These are phyloP conservation scores for Calonectria montana DNA, from an alignment of 2,329 filamentous ascomycete genomes.

Conservation along the genomic window DNA sequence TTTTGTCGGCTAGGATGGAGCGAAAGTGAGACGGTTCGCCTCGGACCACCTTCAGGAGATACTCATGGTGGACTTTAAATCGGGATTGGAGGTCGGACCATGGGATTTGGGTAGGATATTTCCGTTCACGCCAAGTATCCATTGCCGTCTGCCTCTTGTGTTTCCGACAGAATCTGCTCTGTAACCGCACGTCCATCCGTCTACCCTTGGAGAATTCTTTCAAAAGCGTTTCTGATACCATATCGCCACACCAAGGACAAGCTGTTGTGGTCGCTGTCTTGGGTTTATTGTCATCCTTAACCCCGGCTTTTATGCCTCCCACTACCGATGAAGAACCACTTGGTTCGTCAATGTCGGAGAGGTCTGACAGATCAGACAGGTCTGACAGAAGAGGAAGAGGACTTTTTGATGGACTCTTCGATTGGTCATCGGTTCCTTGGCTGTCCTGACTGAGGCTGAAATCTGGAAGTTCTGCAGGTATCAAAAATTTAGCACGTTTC, in stretches of 20 bases:
- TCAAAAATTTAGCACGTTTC: constrained; percentile 21
- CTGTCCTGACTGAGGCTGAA: constrained; percentile 18
- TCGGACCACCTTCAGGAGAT: constrained; percentile 70
- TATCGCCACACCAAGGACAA: constrained; percentile 76
- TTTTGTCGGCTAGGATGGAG: constrained; percentile 62
- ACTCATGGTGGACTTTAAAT: constrained; percentile 65
- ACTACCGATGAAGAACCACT: constrained; percentile 16
- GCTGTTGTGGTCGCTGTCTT: constrained; percentile 47
- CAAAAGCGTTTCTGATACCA: constrained; percentile 67
- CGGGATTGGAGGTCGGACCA: constrained; percentile 73
- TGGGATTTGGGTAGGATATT: constrained; percentile 75
- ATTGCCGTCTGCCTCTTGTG: constrained; percentile 69
- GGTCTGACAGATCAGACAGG: constrained; percentile 8
- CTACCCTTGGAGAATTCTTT: constrained; percentile 60
- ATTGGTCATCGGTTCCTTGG: not conserved
- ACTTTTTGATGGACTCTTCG: not conserved
- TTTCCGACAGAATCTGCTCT: constrained; percentile 71
- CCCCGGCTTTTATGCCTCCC: constrained; percentile 15
- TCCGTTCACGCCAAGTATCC: constrained; percentile 58
- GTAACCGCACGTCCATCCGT: constrained; percentile 66
- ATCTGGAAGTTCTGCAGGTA: constrained; percentile 24
- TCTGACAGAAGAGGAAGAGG: constrained; percentile 11
- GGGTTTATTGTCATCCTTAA: constrained; percentile 6
- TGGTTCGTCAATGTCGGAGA: constrained; percentile 33
- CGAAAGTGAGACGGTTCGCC: constrained; percentile 72